A percentile compares a stretch with the other conserved stretches of the same genome.
phyloP scores from a whole-genome alignment of 1,284 basidiomycete species.

The Erythrobasidium hasegawianum region DNA sequence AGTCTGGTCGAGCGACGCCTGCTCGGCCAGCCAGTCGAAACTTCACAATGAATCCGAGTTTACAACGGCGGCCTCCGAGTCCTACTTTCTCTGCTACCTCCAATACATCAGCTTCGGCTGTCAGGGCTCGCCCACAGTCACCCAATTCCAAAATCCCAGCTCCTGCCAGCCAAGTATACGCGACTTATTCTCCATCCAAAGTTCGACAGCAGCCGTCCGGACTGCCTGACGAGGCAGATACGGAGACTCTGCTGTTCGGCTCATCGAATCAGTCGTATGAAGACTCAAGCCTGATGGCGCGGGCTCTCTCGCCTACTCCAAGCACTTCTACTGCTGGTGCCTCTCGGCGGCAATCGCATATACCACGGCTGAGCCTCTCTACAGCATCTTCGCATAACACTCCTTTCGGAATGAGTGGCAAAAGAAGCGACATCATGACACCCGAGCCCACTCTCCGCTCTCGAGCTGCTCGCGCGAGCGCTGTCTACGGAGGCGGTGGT shows the following conservation, averaged over 20 bases:
- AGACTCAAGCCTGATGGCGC: constrained; percentile 54
- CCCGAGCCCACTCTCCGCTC: constrained; percentile 25
- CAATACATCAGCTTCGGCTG: constrained; percentile 33
- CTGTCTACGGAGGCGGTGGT: constrained; percentile 15
- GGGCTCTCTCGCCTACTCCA: constrained; percentile 63
- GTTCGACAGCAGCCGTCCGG: too few species aligned
- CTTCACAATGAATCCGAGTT: constrained; percentile 13
- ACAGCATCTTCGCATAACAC: constrained; percentile 4
- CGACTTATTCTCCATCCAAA: constrained; percentile 15
- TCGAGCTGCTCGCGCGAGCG: constrained; percentile 23
- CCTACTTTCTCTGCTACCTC: constrained; percentile 39
- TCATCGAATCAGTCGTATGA: constrained; percentile 28
- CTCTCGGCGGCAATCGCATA: constrained; percentile 15
- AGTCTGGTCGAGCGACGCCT: neutral
- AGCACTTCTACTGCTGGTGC: constrained; percentile 38
- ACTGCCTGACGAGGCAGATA: constrained; percentile 54
- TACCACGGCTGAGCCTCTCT: constrained; percentile 5
- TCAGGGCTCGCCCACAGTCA: constrained; percentile 38
- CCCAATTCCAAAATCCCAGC: constrained; percentile 40
- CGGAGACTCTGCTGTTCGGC: constrained; percentile 17
- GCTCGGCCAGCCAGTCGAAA: constrained; percentile 14
- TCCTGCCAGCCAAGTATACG: constrained; percentile 30
- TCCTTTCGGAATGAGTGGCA: neutral
- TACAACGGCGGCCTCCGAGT: constrained; percentile 22
- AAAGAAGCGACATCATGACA: constrained; percentile 20